Percentiles rank a stretch among this genome's conserved stretches.
These are phyloP conservation scores for Penicillium sp. DNA, from an alignment of 2,329 filamentous ascomycete genomes.

Conservation along the genomic window DNA sequence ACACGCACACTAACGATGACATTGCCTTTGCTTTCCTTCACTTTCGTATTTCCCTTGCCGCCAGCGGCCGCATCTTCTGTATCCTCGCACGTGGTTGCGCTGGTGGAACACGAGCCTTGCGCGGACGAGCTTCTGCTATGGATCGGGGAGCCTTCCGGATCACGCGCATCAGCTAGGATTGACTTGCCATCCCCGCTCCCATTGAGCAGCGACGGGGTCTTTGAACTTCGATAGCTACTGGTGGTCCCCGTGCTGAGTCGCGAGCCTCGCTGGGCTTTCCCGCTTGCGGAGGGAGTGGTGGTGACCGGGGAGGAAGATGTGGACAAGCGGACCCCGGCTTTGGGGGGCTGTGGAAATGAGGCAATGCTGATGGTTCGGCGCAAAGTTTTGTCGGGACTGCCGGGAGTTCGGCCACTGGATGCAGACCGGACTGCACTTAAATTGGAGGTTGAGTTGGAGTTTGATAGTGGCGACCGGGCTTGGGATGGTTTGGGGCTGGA, in stretches of 20 bases:
- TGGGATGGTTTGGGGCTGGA: constrained; percentile 49
- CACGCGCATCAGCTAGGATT: constrained; percentile 58
- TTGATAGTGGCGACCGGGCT: constrained; percentile 45
- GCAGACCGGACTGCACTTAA: constrained; percentile 54
- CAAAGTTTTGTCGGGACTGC: constrained; percentile 59
- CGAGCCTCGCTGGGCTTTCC: constrained; percentile 52
- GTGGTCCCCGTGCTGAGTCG: constrained; percentile 52
- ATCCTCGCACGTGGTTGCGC: constrained; percentile 82
- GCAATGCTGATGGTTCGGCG: constrained; percentile 90
- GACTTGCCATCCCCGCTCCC: constrained; percentile 71
- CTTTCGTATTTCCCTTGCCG: constrained; percentile 29
- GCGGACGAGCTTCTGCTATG: constrained; percentile 89
- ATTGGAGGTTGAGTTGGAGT: constrained; percentile 47
- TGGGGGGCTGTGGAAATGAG: constrained; percentile 84
- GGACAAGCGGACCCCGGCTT: constrained; percentile 60
- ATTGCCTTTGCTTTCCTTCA: constrained; percentile 80
- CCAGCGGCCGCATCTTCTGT: constrained; percentile 50
- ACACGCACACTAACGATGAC: constrained; percentile 93
- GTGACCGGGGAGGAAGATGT: constrained; percentile 47
- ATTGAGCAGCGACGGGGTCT: constrained; percentile 70
- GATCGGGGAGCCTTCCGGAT: constrained; percentile 74
- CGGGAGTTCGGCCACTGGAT: constrained; percentile 50
- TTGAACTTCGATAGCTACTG: constrained; percentile 45
- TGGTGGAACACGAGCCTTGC: constrained; percentile 86
- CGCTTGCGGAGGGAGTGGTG: constrained; percentile 27